Evolutionary conservation across 2,329 filamentous ascomycete species (phyloP).

Genomic region (Ramularia endophylla): DNA sequence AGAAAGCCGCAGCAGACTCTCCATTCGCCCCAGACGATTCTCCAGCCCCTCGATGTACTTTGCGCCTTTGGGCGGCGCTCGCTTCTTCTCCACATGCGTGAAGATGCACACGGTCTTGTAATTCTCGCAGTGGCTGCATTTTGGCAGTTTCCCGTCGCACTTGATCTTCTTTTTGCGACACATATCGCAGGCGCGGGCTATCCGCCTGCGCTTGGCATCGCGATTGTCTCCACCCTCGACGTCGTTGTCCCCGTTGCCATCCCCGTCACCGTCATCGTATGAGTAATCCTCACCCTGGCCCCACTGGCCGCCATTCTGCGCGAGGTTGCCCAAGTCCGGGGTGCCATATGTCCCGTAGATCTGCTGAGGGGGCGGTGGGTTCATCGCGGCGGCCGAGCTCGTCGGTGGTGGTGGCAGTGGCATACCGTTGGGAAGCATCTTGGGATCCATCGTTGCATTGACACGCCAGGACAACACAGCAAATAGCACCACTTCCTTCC

Average conservation of each 20-base stretch:
- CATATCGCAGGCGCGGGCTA: conserved; percentile 91
- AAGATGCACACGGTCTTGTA: conserved; percentile 98
- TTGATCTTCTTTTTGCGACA: conserved; percentile 96
- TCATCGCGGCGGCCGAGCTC: too few species aligned
- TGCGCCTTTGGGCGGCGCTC: conserved; percentile 91
- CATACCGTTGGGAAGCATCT: too few species aligned
- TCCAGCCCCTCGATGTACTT: conserved; percentile 98
- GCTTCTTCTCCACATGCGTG: conserved; percentile 98
- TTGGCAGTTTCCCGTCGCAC: conserved; percentile 91
- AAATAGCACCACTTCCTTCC: too few species aligned
- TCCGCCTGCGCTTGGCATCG: conserved; percentile 82
- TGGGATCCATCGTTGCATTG: too few species aligned
- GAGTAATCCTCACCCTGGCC: not conserved
- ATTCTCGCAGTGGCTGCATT: conserved; percentile 93
- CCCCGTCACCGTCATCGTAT: conserved; percentile 22
- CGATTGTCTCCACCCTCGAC: conserved; percentile 25
- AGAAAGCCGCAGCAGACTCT: conserved; percentile 79
- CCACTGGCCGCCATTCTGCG: too few species aligned
- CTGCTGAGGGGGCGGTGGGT: too few species aligned
- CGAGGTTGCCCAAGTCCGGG: too few species aligned
- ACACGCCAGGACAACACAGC: too few species aligned
- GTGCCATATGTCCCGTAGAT: too few species aligned
- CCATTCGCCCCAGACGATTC: conserved; percentile 92
- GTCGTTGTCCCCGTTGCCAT: conserved; percentile 20
- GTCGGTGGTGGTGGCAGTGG: too few species aligned